phyloP scores from a whole-genome alignment of 179 eudicot genomes.

The Drosera spatulata region DNA sequence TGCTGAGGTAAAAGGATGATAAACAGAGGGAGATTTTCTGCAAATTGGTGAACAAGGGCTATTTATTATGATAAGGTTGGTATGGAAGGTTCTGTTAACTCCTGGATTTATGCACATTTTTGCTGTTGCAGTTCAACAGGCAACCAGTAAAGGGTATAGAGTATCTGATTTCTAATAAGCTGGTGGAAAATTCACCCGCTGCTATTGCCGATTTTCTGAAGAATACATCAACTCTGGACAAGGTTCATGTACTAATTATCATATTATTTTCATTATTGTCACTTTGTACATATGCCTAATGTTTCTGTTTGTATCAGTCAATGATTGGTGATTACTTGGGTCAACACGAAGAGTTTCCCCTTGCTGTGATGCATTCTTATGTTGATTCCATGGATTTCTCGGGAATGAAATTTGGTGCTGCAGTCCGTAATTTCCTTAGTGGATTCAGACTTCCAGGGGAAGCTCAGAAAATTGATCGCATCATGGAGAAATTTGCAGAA shows the following conservation, averaged over 20 bases:
- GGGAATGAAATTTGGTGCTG: conserved; percentile 82
- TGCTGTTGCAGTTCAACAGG: conserved; percentile 67
- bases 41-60: too few relatives aligned
- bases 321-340: conserved; percentile 97
- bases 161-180: conserved; percentile 60
- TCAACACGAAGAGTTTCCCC: conserved; percentile 94
- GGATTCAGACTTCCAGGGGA: conserved; percentile 99
- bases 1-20: conserved; percentile 48
- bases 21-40: background rate
- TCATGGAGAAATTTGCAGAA: conserved; percentile 97
- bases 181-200: conserved; percentile 79
- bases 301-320: conserved; percentile 30
- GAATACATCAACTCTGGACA: conserved; percentile 67
- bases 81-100: background rate
- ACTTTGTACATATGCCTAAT: background rate
- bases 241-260: conserved; percentile 27
- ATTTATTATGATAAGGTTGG: too few relatives aligned
- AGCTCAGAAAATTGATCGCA: conserved; percentile 99
- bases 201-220: conserved; percentile 89
- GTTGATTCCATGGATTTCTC: conserved; percentile 90
- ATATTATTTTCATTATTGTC: background rate
- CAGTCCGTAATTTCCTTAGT: conserved; percentile 80
- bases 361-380: conserved; percentile 94
- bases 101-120: conserved; percentile 1
- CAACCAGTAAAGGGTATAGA: conserved; percentile 76